Conservation (phyloP, 257 asterid species). For the Anisodus tanguticus region DNA sequence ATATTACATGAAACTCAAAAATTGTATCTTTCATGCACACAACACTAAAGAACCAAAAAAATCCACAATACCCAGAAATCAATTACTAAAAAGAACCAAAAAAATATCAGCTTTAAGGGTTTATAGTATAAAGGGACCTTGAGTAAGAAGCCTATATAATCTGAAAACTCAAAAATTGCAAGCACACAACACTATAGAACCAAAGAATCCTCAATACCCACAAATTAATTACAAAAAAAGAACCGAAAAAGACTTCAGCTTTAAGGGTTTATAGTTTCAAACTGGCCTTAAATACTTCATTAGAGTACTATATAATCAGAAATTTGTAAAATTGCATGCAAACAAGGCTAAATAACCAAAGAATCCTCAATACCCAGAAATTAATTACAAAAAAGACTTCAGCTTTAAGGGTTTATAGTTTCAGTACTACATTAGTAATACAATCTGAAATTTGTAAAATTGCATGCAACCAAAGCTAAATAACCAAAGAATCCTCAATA, state of each 20-base stretch:
- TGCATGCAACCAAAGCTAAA: neutral
- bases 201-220: neutral
- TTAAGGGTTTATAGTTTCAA: neutral
- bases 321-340: too few species aligned
- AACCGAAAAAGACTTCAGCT: neutral
- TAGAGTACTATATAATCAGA: conserved; percentile 48
- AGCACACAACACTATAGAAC: neutral
- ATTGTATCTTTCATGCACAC: neutral
- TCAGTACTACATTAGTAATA: too few species aligned
- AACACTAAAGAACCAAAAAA: neutral
- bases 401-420: neutral
- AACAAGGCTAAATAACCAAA: too few species aligned
- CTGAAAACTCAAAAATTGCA: neutral
- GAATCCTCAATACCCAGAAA: neutral
- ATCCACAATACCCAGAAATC: neutral
- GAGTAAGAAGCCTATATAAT: neutral
- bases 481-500: neutral
- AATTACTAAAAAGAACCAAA: neutral
- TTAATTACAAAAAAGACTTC: neutral
- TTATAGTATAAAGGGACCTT: too few species aligned
- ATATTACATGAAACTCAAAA: neutral
- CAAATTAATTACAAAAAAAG: neutral
- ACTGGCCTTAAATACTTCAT: conserved; percentile 73
- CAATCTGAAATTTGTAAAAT: neutral
- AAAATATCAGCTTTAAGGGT: too few species aligned